phyloP scores from a whole-genome alignment of 2,329 filamentous ascomycete genomes.

The Aspergillus carbonarius region DNA sequence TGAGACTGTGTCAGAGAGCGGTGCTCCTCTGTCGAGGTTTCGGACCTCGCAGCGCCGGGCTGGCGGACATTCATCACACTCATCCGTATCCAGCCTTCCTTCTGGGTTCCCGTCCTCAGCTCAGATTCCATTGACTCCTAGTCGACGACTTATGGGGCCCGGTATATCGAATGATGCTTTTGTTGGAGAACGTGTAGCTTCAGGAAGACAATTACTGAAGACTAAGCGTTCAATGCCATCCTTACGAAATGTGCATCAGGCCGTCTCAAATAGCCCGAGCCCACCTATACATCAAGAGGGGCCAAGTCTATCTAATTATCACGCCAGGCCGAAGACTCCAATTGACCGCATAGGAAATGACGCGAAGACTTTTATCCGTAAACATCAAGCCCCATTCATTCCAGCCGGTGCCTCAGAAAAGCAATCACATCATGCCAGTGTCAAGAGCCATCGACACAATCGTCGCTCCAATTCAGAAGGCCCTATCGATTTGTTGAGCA shows the following conservation, averaged over 20 bases:
- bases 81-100: slow-evolving; percentile 64
- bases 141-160: slow-evolving; percentile 57
- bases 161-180: slow-evolving; percentile 37
- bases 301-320: slow-evolving; percentile 27
- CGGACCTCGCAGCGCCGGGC: slow-evolving; percentile 67
- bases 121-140: slow-evolving; percentile 59
- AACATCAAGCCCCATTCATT: slow-evolving; percentile 70
- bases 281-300: slow-evolving; percentile 38
- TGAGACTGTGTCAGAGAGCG: slow-evolving; percentile 91
- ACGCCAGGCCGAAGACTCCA: slow-evolving; percentile 65
- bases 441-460: slow-evolving; percentile 69
- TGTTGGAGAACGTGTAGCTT: slow-evolving; percentile 51
- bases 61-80: slow-evolving; percentile 64
- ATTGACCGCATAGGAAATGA: slow-evolving; percentile 56
- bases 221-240: slow-evolving; percentile 62
- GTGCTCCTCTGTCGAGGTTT: slow-evolving; percentile 65
- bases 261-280: slow-evolving; percentile 33
- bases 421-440: slow-evolving; percentile 74
- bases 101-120: slow-evolving; percentile 60
- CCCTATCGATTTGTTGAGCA: slow-evolving; percentile 49
- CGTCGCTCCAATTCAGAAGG: slow-evolving; percentile 82
- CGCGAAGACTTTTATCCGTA: slow-evolving; percentile 49
- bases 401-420: slow-evolving; percentile 71
- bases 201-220: slow-evolving; percentile 56
- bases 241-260: slow-evolving; percentile 48